Percentiles rank a stretch among this genome's conserved stretches.
phyloP scores from a whole-genome alignment of 1,139 yeast genomes.

The Suzukiozyma palmioleophila region DNA sequence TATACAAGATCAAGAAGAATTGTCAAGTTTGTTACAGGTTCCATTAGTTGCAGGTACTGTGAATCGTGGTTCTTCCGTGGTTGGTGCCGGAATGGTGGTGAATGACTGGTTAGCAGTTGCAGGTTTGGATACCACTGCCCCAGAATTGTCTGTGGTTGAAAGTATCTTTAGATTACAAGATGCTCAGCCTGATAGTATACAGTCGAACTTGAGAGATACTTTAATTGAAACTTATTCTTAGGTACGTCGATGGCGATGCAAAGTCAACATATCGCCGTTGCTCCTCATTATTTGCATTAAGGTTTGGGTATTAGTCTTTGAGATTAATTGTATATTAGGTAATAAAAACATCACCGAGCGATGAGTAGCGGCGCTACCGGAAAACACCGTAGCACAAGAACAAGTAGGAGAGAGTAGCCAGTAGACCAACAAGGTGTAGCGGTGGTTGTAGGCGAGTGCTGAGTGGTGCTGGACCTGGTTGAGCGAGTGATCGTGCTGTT shows the following conservation, averaged over 20 bases:
- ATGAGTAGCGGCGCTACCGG: background rate
- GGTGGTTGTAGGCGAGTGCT: too few relatives aligned
- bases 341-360: slow-evolving; percentile 1
- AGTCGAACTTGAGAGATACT: slow-evolving; percentile 84
- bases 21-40: slow-evolving; percentile 90
- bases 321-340: slow-evolving; percentile 4
- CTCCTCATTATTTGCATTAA: background rate
- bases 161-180: slow-evolving; percentile 91
- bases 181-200: slow-evolving; percentile 79
- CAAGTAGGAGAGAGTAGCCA: too few relatives aligned
- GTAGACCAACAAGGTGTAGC: too few relatives aligned
- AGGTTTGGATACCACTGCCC: slow-evolving; percentile 97
- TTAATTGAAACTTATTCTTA: slow-evolving; percentile 77
- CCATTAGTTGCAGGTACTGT: slow-evolving; percentile 99
- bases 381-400: too few relatives aligned
- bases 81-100: slow-evolving; percentile 98
- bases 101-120: slow-evolving; percentile 98
- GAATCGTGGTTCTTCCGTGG: slow-evolving; percentile 95
- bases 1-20: slow-evolving; percentile 96
- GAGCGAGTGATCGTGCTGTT: too few relatives aligned
- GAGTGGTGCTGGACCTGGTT: too few relatives aligned
- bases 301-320: slow-evolving; percentile 1
- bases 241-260: background rate
- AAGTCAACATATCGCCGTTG: background rate
- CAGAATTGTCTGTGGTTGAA: slow-evolving; percentile 94